A percentile compares a stretch with the other conserved stretches of the same genome.
Conservation (phyloP, 208 protist species). For the Crithidia brevicula region DNA sequence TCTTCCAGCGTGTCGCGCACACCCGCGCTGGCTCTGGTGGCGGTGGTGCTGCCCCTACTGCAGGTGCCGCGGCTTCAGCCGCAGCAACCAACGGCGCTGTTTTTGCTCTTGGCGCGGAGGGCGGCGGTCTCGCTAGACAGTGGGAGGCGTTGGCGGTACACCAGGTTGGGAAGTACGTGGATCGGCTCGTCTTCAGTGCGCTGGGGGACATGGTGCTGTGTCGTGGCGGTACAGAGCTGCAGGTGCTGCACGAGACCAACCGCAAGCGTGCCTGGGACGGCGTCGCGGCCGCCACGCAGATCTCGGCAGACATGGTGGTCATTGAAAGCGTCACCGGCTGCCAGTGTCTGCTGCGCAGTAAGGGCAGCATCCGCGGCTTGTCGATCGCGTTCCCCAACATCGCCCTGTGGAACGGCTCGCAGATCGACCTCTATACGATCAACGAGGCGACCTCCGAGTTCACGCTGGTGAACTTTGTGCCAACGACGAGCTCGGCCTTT, state of each 20-base stretch:
- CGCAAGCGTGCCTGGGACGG: slow-evolving; percentile 87
- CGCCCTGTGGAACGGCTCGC: slow-evolving; percentile 85
- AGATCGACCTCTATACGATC: slow-evolving; percentile 91
- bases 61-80: background rate
- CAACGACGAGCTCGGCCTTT: slow-evolving; percentile 74
- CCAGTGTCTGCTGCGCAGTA: slow-evolving; percentile 83
- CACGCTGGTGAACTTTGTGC: slow-evolving; percentile 73
- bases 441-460: slow-evolving; percentile 82
- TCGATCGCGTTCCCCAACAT: slow-evolving; percentile 87
- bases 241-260: slow-evolving; percentile 88
- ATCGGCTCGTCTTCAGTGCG: slow-evolving; percentile 63
- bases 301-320: slow-evolving; percentile 85
- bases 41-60: background rate
- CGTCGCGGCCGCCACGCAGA: slow-evolving; percentile 84
- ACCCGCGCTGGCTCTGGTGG: background rate
- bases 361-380: slow-evolving; percentile 75
- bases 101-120: slow-evolving; percentile 9
- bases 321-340: slow-evolving; percentile 86
- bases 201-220: slow-evolving; percentile 66
- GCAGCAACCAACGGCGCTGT: background rate
- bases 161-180: slow-evolving; percentile 63
- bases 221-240: slow-evolving; percentile 54
- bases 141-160: slow-evolving; percentile 83
- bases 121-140: slow-evolving; percentile 35
- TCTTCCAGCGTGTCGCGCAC: slow-evolving; percentile 50